Percentiles rank a stretch among this genome's conserved stretches.
phyloP scores from a whole-genome alignment of 2,329 filamentous ascomycete genomes.

The Aspergillus pseudoglaucus region DNA sequence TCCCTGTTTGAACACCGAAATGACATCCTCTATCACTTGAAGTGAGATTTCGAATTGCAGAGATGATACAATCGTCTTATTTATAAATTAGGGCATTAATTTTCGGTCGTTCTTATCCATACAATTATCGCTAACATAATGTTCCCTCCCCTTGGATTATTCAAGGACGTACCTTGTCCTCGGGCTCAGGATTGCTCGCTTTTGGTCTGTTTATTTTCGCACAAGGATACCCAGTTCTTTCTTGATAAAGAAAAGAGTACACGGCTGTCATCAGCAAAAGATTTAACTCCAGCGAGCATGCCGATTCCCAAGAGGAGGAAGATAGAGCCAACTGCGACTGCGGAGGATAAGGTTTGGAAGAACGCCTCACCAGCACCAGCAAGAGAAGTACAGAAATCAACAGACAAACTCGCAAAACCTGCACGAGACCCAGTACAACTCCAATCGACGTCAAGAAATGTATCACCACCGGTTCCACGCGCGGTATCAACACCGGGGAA shows the following conservation, averaged over 20 bases:
- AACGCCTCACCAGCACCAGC: background rate
- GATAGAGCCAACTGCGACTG: conserved; percentile 4
- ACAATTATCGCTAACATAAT: conserved; percentile 28
- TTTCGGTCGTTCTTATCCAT: background rate
- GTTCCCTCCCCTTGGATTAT: conserved; percentile 52
- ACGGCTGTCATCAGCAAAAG: background rate
- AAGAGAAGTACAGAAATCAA: conserved; percentile 3
- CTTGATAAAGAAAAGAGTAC: conserved; percentile 13
- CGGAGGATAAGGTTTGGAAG: background rate
- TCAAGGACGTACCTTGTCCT: conserved; percentile 50
- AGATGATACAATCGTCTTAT: background rate
- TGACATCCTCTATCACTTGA: too few relatives aligned
- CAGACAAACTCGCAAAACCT: conserved; percentile 6
- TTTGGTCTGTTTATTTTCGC: conserved; percentile 54
- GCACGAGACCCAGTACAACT: conserved; percentile 11
- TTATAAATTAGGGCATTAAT: too few relatives aligned
- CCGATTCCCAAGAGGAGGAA: conserved; percentile 28
- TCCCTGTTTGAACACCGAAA: too few relatives aligned
- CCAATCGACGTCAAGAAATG: conserved; percentile 16
- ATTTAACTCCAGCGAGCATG: conserved; percentile 2
- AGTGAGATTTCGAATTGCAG: too few relatives aligned
- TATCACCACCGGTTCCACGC: conserved; percentile 24
- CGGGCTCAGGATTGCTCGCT: conserved; percentile 45
- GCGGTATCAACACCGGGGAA: conserved; percentile 4
- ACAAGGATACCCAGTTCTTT: conserved; percentile 27